Evolutionary conservation across 2,329 filamentous ascomycete genomes (phyloP), one percentile per base, ranked within the genome.

Genomic region (Pestalotiopsis sp.): DNA sequence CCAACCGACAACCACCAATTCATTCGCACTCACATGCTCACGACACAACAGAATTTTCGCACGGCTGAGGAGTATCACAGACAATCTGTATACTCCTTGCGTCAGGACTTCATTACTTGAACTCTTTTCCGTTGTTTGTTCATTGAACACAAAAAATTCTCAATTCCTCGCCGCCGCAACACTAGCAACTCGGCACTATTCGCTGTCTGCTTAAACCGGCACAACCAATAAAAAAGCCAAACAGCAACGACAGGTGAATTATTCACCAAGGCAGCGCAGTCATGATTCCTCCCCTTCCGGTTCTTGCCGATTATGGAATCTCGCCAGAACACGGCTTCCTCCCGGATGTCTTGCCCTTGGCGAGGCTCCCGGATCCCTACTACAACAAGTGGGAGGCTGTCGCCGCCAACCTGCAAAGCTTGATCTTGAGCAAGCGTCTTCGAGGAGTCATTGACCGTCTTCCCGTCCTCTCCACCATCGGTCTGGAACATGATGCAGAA

Each of bases 371-470:
- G 11, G 93, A 98, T 77, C 89, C 92, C 2, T 98, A 98, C 84
- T 99, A 98, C 82, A 91, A 93, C 80, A 93, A 94, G 78, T 99
- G 96, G 96, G 96, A 99, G 82, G 89, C 92, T 60, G 87, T 98
- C 64, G 89, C 92, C 41, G 88, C 91, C 73, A 98, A 97, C 77
- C 86, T 99, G 38, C 96, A 98, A 82, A 90, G 91, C 13, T 85
- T 98, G 69, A 90, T 98, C 65, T 87, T 98, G 68, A 97, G 91
- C 81, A 93, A 92, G 79, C 91, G 95, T 70, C 85, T 99, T 71
- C 91, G 94, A 60, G 88, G 90, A 65, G 89, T 95, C 70, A 88
- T 98, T 69, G 91, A 98, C 74, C 86, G 87, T 59, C 87, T 99
- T 70, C 94, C 95, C 7, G 85, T 97, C 67, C 89, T 99, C 71